Evolutionary conservation across 805 yeast genomes (phyloP), one percentile per base, ranked within the genome.

Genomic region (Cephaloascus albidus): DNA sequence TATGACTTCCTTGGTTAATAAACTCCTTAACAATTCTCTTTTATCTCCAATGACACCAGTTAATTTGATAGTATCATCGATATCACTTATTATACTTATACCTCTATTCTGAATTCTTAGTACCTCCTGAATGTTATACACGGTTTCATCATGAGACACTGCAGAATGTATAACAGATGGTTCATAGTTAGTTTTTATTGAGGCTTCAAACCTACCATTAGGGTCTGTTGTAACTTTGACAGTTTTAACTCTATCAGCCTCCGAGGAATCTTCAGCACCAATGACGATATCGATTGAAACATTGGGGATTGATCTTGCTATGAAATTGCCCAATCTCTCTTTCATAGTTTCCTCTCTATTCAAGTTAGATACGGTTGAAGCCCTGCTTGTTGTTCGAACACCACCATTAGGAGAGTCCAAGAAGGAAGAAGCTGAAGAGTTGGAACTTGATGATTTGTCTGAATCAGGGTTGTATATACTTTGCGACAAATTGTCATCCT

Each of bases 11-110:
- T 76, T 77, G 2, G 84, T 72, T 42, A 93, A 77, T 1, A 88
- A 80, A 51, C 84, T 89, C 43, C 82, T 69, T 59, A 93, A 78
- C 46, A 90, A 68, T 32, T 84, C 86, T 42, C 94, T 70, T 58
- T 86, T 88, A 44, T 89, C 95, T 1, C 90, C 90, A 27, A 85
- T 70, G 1, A 93, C 90, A 2, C 97, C 97, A 0, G 98, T 88
- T 33, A 76, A 68, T 51, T 93, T 84, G 28, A 90, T 79, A 0
- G 99, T 93, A 54, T 93, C 99, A 55, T 93, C 99, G 33, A 93
- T 81, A 57, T 93, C 99, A 50, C 89, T 80, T 18, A 93, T 88
- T 2, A 93, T 57, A 10, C 85, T 85, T 18, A 81, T 63, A 0
- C 95, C 93, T 0, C 52, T 40, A 36, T 43, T 41, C 14, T 15